phyloP scores from a whole-genome alignment of 495 filamentous ascomycete genomes.

The Xylaria scruposa region DNA sequence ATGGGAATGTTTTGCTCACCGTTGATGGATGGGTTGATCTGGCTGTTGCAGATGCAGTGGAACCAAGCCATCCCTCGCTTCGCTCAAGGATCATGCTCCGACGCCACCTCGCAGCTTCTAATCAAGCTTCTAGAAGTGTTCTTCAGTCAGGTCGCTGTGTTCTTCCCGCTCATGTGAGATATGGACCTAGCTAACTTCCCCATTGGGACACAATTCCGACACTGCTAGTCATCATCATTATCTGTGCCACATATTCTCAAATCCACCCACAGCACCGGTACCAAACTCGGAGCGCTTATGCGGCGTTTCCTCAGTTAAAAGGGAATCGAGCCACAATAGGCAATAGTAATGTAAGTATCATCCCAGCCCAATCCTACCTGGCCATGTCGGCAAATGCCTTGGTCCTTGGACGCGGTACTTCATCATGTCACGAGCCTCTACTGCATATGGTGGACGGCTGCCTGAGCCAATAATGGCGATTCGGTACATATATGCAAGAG shows the following conservation, averaged over 20 bases:
- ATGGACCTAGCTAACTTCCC: conserved; percentile 14
- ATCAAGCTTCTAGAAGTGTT: conserved; percentile 27
- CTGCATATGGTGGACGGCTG: conserved; percentile 1
- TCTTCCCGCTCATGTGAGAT: conserved; percentile 25
- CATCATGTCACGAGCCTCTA: conserved; percentile 15
- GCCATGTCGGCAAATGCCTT: conserved; percentile 28
- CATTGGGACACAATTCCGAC: conserved; percentile 17
- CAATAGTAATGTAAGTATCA: conserved; percentile 4
- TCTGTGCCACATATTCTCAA: conserved; percentile 23
- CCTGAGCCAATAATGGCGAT: background rate
- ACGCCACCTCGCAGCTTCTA: conserved; percentile 20
- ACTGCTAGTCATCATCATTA: conserved; percentile 8
- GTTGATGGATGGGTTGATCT: conserved; percentile 11
- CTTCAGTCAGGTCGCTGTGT: background rate
- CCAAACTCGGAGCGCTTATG: conserved; percentile 20
- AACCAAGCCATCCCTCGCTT: conserved; percentile 28
- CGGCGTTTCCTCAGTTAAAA: conserved; percentile 5
- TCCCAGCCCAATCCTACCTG: conserved; percentile 20
- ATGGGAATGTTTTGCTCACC: conserved; percentile 12
- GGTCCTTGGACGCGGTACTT: conserved; percentile 6
- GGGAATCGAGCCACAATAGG: conserved; percentile 7
- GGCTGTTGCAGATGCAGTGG: conserved; percentile 20
- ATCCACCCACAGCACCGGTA: conserved; percentile 25
- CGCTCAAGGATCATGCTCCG: conserved; percentile 18
- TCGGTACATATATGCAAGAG: conserved; percentile 10